Percentiles rank a stretch among this genome's conserved stretches.
These are phyloP conservation scores for Salix purpurea DNA, from an alignment of 345 rosid genomes.

Conservation along the genomic window DNA sequence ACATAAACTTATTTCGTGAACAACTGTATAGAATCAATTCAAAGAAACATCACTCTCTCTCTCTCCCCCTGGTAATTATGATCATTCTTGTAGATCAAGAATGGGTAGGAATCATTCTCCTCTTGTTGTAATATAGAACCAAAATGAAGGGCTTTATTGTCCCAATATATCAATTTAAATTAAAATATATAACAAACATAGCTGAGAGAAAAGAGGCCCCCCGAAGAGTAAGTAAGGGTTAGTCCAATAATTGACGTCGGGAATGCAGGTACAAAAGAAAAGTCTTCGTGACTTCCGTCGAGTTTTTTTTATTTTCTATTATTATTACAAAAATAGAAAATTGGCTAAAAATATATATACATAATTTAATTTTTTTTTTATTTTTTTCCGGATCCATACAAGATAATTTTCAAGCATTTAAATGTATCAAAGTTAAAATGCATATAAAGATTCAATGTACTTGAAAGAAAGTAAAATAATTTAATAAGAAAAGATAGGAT, in stretches of 20 bases:
- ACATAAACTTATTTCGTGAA: neutral
- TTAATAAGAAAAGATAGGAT: too few relatives aligned
- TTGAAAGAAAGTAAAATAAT: too few relatives aligned
- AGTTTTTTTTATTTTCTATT: too few relatives aligned
- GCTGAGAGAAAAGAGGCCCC: conserved; percentile 9
- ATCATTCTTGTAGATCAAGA: neutral
- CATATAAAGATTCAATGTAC: too few relatives aligned
- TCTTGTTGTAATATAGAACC: neutral
- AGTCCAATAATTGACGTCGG: conserved; percentile 36
- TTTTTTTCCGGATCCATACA: too few relatives aligned
- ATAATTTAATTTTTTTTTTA: too few relatives aligned
- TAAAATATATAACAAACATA: neutral
- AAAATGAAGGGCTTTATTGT: neutral
- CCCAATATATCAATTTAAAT: neutral
- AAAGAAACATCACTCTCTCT: neutral
- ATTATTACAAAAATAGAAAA: too few relatives aligned
- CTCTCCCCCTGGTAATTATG: neutral
- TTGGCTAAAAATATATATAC: too few relatives aligned
- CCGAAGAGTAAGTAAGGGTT: conserved; percentile 24
- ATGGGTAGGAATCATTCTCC: conserved; percentile 11
- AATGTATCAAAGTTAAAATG: too few relatives aligned
- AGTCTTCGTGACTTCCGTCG: neutral
- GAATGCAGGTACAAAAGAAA: conserved; percentile 2
- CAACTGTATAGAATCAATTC: neutral
- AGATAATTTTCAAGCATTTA: too few relatives aligned